phyloP scores from a whole-genome alignment of 1,139 yeast genomes.

The Taiozyma sp. region DNA sequence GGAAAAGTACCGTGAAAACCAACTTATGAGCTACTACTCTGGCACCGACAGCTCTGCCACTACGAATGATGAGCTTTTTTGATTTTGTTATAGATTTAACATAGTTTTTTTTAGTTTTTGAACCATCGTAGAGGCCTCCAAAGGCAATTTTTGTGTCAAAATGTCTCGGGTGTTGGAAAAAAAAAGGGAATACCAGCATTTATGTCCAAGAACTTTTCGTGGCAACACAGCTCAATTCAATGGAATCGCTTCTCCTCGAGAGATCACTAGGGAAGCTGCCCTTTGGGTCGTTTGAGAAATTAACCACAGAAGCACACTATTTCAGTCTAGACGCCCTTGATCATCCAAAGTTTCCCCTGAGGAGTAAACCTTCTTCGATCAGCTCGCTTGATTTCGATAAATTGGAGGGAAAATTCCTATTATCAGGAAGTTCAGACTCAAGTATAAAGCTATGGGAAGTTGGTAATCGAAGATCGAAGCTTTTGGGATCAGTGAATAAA shows the following conservation, averaged over 20 bases:
- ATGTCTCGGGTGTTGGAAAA: background rate
- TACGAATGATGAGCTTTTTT: background rate
- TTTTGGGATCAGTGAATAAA: constrained; percentile 23
- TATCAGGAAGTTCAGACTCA: constrained; percentile 80
- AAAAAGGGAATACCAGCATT: background rate
- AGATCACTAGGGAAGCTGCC: constrained; percentile 14
- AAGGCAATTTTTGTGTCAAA: background rate
- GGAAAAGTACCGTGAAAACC: constrained; percentile 26
- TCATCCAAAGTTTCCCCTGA: constrained; percentile 23
- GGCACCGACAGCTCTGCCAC: background rate
- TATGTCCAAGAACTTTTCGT: background rate
- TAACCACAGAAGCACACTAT: constrained; percentile 36
- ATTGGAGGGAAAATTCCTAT: constrained; percentile 42
- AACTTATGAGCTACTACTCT: constrained; percentile 26
- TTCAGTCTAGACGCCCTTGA: constrained; percentile 29
- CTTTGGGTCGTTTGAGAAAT: constrained; percentile 8
- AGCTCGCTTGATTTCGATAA: constrained; percentile 65
- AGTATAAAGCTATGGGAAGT: constrained; percentile 56
- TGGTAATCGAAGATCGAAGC: constrained; percentile 18
- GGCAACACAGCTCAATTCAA: background rate
- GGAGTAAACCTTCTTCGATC: constrained; percentile 45
- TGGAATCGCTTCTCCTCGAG: constrained; percentile 15
- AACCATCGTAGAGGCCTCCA: background rate
- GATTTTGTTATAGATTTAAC: background rate
- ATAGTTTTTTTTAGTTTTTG: background rate